phyloP scores from a whole-genome alignment of 768 basidiomycete species.

The Boletellus sp. region DNA sequence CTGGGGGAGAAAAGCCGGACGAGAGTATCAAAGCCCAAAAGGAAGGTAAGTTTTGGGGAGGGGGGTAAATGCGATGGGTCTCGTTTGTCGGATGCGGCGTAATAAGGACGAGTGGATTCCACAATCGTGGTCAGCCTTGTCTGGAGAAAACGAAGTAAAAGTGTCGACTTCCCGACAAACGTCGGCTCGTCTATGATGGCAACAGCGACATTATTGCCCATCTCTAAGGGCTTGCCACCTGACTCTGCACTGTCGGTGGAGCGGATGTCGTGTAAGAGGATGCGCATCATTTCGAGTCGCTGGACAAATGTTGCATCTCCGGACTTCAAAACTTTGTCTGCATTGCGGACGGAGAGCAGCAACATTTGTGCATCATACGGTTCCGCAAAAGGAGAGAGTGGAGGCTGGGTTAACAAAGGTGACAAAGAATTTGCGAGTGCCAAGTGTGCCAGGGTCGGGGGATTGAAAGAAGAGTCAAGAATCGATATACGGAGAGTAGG shows the following conservation, averaged over 20 bases:
- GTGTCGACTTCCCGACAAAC: conserved; percentile 76
- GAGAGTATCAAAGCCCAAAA: conserved; percentile 84
- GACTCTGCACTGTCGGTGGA: background rate
- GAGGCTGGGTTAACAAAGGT: conserved; percentile 16
- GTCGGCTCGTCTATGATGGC: conserved; percentile 85
- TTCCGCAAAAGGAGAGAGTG: background rate
- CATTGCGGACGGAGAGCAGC: conserved; percentile 81
- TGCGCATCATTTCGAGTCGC: conserved; percentile 82
- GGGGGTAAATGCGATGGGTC: conserved; percentile 4
- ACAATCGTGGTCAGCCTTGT: conserved; percentile 15
- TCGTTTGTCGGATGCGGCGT: conserved; percentile 11
- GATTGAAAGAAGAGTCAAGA: conserved; percentile 93
- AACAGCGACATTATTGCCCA: conserved; percentile 56
- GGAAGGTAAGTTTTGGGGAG: conserved; percentile 54
- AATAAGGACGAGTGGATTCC: background rate
- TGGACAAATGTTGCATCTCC: conserved; percentile 74
- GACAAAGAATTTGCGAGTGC: conserved; percentile 56
- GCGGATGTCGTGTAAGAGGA: conserved; percentile 52
- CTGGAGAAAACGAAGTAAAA: conserved; percentile 51
- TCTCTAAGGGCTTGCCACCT: conserved; percentile 1
- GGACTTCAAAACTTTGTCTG: conserved; percentile 70
- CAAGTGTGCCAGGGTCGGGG: conserved; percentile 82
- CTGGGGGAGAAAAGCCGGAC: conserved; percentile 70
- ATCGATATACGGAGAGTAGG: conserved; percentile 54
- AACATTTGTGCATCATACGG: conserved; percentile 71